Conservation (phyloP, 306 rosid species). For the Dryas alaskensis region DNA sequence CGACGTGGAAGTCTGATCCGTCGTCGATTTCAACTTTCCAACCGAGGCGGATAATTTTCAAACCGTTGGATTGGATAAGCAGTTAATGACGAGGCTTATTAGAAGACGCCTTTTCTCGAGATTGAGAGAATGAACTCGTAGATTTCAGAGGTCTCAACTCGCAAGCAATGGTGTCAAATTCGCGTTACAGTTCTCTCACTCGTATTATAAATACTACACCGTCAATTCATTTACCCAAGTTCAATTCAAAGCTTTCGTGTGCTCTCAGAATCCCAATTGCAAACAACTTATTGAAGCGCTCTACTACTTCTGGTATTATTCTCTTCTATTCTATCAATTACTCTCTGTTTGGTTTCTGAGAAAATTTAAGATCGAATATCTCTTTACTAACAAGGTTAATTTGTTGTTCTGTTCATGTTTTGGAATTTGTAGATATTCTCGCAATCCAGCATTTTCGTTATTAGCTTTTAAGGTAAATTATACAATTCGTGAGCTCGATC, state of each 20-base stretch:
- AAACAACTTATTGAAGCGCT: neutral
- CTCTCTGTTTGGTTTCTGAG: slow-evolving; percentile 10
- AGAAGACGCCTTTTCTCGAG: neutral
- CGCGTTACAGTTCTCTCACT: slow-evolving; percentile 13
- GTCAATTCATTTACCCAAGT: slow-evolving; percentile 9
- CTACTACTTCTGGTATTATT: slow-evolving; percentile 47
- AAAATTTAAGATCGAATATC: neutral
- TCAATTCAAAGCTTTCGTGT: slow-evolving; percentile 17
- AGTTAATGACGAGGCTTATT: neutral
- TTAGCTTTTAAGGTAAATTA: slow-evolving; percentile 51
- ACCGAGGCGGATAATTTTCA: neutral
- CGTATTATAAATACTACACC: slow-evolving; percentile 58
- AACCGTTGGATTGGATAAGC: slow-evolving; percentile 20
- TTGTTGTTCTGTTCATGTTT: slow-evolving; percentile 41
- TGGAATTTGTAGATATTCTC: slow-evolving; percentile 35
- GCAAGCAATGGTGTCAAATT: slow-evolving; percentile 54
- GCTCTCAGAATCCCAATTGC: neutral
- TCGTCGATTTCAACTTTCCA: slow-evolving; percentile 13
- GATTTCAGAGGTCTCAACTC: neutral
- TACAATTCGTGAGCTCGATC: too few species aligned
- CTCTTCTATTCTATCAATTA: neutral
- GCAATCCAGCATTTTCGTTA: slow-evolving; percentile 16
- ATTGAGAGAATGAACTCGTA: neutral
- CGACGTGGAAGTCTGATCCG: slow-evolving; percentile 43
- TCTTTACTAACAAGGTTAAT: slow-evolving; percentile 33